Evolutionary conservation across 768 basidiomycete species (phyloP).

Genomic region (Cyathus striatus): DNA sequence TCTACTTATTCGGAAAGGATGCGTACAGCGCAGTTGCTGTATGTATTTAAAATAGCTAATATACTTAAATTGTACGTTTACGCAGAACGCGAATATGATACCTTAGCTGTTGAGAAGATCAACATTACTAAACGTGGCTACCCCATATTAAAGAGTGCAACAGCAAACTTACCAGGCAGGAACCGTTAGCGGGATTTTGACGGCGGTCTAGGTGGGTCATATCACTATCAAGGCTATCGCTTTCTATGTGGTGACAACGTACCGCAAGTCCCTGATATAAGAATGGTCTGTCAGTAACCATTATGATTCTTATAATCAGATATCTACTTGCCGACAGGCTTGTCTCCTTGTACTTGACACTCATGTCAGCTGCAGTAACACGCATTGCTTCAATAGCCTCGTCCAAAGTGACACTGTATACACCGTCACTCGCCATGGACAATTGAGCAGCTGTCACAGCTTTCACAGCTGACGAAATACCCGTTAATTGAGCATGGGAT

Average conservation of each 20-base stretch:
- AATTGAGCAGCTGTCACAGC: constrained; percentile 92
- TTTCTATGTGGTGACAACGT: no score
- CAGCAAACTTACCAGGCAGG: constrained; percentile 75
- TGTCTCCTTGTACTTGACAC: constrained; percentile 93
- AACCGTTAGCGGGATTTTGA: constrained; percentile 80
- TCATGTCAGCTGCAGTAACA: constrained; percentile 91
- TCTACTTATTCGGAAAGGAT: no score
- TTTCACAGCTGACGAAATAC: constrained; percentile 63
- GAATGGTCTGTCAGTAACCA: no score
- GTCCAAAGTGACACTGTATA: constrained; percentile 84
- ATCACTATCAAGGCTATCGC: no score
- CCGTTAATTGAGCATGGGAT: constrained; percentile 1
- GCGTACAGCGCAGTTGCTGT: no score
- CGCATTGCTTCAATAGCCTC: constrained; percentile 97
- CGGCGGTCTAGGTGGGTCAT: constrained; percentile 52
- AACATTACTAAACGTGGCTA: no score
- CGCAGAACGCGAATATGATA: no score
- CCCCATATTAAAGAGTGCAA: no score
- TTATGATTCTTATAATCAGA: no score
- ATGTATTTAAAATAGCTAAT: no score
- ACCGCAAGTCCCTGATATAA: constrained; percentile 41
- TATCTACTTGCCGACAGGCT: constrained; percentile 68
- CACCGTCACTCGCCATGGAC: constrained; percentile 86
- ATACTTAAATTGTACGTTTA: no score
- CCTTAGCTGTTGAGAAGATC: no score